phyloP scores from a whole-genome alignment of 2,329 filamentous ascomycete species.

The Immersiporthe knoxdaviesiana region DNA sequence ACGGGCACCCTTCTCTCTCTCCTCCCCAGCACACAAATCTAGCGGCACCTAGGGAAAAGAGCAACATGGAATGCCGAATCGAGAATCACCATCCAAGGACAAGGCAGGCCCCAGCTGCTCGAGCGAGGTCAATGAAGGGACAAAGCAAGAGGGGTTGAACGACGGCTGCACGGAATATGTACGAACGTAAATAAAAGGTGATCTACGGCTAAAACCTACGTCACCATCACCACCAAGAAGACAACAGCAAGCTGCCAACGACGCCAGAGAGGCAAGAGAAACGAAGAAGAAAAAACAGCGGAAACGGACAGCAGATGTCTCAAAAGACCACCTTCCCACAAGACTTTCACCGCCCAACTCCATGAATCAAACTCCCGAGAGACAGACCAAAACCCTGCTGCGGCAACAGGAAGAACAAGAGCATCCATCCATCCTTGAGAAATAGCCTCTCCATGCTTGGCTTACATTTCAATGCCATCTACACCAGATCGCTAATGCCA shows the following conservation, averaged over 20 bases:
- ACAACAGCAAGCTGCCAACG: background rate
- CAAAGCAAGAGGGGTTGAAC: background rate
- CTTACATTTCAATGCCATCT: constrained; percentile 10
- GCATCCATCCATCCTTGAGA: constrained; percentile 8
- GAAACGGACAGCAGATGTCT: background rate
- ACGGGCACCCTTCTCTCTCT: background rate
- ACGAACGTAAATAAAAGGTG: background rate
- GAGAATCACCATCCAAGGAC: background rate
- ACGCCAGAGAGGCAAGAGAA: background rate
- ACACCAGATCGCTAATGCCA: constrained; percentile 20
- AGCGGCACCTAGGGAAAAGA: background rate
- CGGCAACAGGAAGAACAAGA: constrained; percentile 11
- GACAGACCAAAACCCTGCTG: background rate
- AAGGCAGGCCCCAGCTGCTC: background rate
- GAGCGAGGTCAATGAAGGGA: background rate
- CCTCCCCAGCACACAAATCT: background rate
- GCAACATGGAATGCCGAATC: background rate
- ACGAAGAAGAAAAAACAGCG: background rate
- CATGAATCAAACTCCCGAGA: background rate
- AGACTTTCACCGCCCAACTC: constrained; percentile 12
- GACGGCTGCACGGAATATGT: background rate
- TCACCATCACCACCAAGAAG: background rate
- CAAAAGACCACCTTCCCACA: background rate
- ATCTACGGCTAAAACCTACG: background rate
- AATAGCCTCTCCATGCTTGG: constrained; percentile 16